These are phyloP conservation scores for Ogataea glucozyma DNA, from an alignment of 805 yeast genomes.

Conservation along the genomic window DNA sequence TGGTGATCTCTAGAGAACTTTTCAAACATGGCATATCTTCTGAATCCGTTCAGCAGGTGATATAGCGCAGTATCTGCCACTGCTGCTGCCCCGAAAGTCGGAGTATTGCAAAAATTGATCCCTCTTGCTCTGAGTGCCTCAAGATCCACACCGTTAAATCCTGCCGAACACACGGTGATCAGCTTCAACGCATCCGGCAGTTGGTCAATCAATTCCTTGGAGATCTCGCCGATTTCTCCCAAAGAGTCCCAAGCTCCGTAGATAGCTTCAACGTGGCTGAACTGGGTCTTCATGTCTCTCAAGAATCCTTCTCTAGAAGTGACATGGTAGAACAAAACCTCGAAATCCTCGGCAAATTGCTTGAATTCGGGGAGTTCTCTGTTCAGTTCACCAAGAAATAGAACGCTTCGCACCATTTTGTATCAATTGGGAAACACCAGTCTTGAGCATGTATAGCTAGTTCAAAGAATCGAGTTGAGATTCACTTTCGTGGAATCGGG, in stretches of 20 bases:
- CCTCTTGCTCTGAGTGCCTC: slow-evolving; percentile 36
- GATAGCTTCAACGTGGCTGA: slow-evolving; percentile 45
- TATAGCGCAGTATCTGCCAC: slow-evolving; percentile 73
- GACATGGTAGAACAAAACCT: slow-evolving; percentile 41
- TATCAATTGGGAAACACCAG: neutral
- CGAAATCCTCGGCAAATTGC: slow-evolving; percentile 42
- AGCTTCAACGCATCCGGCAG: slow-evolving; percentile 47
- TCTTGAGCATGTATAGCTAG: too few species aligned
- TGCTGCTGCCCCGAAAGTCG: slow-evolving; percentile 59
- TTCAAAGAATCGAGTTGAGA: too few species aligned
- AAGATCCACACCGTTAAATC: slow-evolving; percentile 47
- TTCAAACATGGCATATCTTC: slow-evolving; percentile 54
- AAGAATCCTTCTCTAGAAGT: slow-evolving; percentile 43
- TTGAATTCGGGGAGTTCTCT: slow-evolving; percentile 47
- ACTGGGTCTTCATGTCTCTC: slow-evolving; percentile 39
- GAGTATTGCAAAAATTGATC: slow-evolving; percentile 61
- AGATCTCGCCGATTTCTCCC: slow-evolving; percentile 45
- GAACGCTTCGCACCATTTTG: slow-evolving; percentile 28
- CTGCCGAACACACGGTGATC: slow-evolving; percentile 57
- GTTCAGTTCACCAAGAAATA: slow-evolving; percentile 54
- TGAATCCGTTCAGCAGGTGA: slow-evolving; percentile 58
- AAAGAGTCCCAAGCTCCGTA: slow-evolving; percentile 56
- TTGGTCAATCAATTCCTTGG: slow-evolving; percentile 40
- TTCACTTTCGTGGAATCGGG: too few species aligned
- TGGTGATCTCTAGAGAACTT: slow-evolving; percentile 39